Evolutionary conservation across 1,139 yeast genomes (phyloP).

Genomic region (Protomyces arabidopsidicola): DNA sequence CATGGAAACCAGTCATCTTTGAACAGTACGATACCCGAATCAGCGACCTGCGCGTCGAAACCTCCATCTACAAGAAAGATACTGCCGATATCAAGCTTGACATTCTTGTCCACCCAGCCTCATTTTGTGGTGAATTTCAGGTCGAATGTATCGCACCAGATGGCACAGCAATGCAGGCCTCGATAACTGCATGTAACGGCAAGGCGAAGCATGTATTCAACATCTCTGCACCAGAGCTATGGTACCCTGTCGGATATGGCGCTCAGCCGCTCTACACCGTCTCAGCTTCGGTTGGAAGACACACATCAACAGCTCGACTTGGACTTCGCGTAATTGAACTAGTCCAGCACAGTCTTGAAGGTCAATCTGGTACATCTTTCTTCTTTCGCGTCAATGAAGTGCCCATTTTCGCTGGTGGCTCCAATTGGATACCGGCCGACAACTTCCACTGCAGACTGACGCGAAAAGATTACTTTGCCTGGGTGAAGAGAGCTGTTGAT

Average conservation of each 20-base stretch:
- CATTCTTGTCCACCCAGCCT: not conserved
- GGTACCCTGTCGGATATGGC: slow-evolving; percentile 48
- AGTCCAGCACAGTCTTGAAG: slow-evolving; percentile 40
- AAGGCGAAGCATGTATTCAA: slow-evolving; percentile 18
- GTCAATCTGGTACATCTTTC: slow-evolving; percentile 42
- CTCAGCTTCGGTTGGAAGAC: slow-evolving; percentile 1
- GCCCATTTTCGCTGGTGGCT: slow-evolving; percentile 44
- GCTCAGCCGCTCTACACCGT: slow-evolving; percentile 40
- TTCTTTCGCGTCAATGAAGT: slow-evolving; percentile 44
- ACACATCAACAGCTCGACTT: slow-evolving; percentile 30
- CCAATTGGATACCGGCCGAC: slow-evolving; percentile 51
- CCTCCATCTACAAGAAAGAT: slow-evolving; percentile 32
- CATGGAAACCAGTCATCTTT: slow-evolving; percentile 44
- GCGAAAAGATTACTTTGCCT: slow-evolving; percentile 39
- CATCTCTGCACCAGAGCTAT: slow-evolving; percentile 38
- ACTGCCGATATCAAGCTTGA: not conserved
- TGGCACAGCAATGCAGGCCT: not conserved
- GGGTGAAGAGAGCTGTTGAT: slow-evolving; percentile 40
- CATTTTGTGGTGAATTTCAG: not conserved
- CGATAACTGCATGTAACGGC: not conserved
- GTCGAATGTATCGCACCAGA: not conserved
- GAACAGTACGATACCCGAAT: slow-evolving; percentile 35
- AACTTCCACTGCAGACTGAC: slow-evolving; percentile 41
- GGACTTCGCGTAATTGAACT: slow-evolving; percentile 45
- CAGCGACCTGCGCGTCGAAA: slow-evolving; percentile 28